Evolutionary conservation across 2,329 filamentous ascomycete genomes (phyloP).

Genomic region (Tricladium varicosporioides): DNA sequence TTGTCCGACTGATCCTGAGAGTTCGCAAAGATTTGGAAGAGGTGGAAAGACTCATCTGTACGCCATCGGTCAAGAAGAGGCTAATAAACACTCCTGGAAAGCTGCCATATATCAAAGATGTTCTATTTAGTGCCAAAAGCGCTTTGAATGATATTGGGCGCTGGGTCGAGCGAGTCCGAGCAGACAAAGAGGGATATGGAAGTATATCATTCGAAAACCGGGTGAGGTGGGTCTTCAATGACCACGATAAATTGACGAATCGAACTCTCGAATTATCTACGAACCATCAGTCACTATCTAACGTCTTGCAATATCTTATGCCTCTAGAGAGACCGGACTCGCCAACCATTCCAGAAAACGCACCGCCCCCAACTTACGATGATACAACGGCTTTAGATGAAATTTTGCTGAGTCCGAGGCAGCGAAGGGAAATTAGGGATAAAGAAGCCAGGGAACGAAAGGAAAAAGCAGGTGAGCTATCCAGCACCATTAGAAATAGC

Average conservation of each 20-base stretch:
- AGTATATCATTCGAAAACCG: slow-evolving; percentile 8
- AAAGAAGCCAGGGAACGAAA: too few species aligned
- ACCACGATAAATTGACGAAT: slow-evolving; percentile 13
- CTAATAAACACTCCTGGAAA: slow-evolving; percentile 8
- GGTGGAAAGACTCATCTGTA: slow-evolving; percentile 10
- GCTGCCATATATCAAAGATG: slow-evolving; percentile 3
- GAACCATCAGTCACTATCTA: slow-evolving; percentile 10
- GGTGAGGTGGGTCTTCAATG: slow-evolving; percentile 15
- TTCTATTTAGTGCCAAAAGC: slow-evolving; percentile 4
- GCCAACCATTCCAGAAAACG: too few species aligned
- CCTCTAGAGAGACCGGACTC: slow-evolving; percentile 4
- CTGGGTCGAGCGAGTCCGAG: slow-evolving; percentile 11
- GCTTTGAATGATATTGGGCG: slow-evolving; percentile 13
- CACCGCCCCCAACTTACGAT: too few species aligned
- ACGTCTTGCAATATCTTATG: slow-evolving; percentile 5
- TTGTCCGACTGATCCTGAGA: slow-evolving; percentile 12
- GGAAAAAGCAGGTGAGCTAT: too few species aligned
- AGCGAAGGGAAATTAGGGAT: not conserved
- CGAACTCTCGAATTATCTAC: slow-evolving; percentile 9
- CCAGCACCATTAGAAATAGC: too few species aligned
- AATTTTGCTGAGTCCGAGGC: not conserved
- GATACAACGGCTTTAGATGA: too few species aligned
- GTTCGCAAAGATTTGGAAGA: slow-evolving; percentile 14
- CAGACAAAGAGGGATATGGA: slow-evolving; percentile 8
- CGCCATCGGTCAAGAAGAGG: slow-evolving; percentile 3